Evolutionary conservation across 352 stramenopile species (phyloP), one percentile per base, ranked within the genome.

Genomic region (Phytopythium chamaehyphon): DNA sequence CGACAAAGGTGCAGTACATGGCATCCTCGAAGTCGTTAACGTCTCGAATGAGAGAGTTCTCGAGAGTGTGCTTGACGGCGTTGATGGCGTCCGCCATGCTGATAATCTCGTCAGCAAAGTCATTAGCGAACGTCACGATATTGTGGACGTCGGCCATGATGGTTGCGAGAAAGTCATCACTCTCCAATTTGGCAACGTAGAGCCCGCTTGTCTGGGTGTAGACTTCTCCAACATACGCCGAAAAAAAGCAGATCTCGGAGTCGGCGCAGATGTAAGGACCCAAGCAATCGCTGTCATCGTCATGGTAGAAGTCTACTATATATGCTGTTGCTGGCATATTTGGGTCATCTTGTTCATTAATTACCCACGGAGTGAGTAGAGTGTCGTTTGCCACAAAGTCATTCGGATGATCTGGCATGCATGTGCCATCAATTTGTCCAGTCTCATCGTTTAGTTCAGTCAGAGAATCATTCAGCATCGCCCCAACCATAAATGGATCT

Each of bases 1-100:
- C 64, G 21, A 86, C 61, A 52, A 89, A 84, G 9, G 59, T 72
- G 63, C 78, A 89, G 57, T 80, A 71, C 78, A 89, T 89, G 28
- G 53, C 56, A 1, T 60, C 33, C 48, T 89, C 69, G 43, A 89
- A 86, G 3, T 83, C 62, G 10, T 59, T 51, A 6, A 87, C 78
- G 36, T 80, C 76, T 48, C 68, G 55, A 60, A 89, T 71, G 33
- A 89, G 57, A 19, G 45, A 70, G 40, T 18, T 51, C 21, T 80
- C 49, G 12, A 89, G 64, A 16, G 73, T 46, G 10, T 6, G 43
- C 42, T 75, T 69, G 52, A 89, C 84, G 11, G 16, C 57, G 35
- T 59, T 57, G 46, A 89, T 71, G n/a, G 48, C 70, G 15, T 15
- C 15, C 28, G 72, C 64, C 15, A 87, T 50, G 11, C 46, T 35